phyloP scores from a whole-genome alignment of 2,329 filamentous ascomycete genomes.

The Zelopaecilomyces penicillatus region DNA sequence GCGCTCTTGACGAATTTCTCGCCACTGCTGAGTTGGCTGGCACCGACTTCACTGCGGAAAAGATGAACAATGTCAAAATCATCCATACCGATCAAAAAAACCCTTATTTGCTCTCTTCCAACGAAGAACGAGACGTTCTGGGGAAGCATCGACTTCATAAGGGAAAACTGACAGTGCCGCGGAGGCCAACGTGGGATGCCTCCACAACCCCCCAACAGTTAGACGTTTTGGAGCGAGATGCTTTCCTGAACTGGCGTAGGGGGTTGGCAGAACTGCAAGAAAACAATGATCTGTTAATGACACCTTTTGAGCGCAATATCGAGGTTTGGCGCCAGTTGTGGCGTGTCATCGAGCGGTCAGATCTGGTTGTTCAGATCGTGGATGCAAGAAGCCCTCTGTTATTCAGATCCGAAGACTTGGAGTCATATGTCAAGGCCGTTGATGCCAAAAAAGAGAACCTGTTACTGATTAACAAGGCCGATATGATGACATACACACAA shows the following conservation, averaged over 20 bases:
- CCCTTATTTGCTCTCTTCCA: conserved; percentile 78
- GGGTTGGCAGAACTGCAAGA: conserved; percentile 89
- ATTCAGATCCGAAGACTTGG: conserved; percentile 89
- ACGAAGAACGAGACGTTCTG: conserved; percentile 70
- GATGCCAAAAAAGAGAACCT: conserved; percentile 83
- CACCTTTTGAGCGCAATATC: conserved; percentile 91
- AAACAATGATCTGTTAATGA: conserved; percentile 90
- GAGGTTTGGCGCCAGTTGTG: conserved; percentile 98
- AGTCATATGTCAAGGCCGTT: conserved; percentile 89
- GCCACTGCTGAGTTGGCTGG: conserved; percentile 94
- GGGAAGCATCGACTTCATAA: conserved; percentile 79
- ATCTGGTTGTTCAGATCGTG: conserved; percentile 95
- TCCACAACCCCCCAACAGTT: conserved; percentile 76
- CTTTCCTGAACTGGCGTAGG: conserved; percentile 79
- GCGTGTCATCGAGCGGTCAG: conserved; percentile 94
- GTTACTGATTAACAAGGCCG: conserved; percentile 93
- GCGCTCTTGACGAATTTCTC: conserved; percentile 91
- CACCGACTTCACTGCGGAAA: conserved; percentile 97
- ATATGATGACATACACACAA: conserved; percentile 93
- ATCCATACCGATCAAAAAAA: conserved; percentile 96
- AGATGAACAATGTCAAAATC: conserved; percentile 98
- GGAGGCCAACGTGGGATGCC: conserved; percentile 82
- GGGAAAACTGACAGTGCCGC: conserved; percentile 73
- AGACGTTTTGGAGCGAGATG: conserved; percentile 69
- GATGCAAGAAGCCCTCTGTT: conserved; percentile 91